These are phyloP conservation scores for Chytridium lagenaria DNA, from an alignment of 371 early-diverging fungal species.

Conservation along the genomic window DNA sequence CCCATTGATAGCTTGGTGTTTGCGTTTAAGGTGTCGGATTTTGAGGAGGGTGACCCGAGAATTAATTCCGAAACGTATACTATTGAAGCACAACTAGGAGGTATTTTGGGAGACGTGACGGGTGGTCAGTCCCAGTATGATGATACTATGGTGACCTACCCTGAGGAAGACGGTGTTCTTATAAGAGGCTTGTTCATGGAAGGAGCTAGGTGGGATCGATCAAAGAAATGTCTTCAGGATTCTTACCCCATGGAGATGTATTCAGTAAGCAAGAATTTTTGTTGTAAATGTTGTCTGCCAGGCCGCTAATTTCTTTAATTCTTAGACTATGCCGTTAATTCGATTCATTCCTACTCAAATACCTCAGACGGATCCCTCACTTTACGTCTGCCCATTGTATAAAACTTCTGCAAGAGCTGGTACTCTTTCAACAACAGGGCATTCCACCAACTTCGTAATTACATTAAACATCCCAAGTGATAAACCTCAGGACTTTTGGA, in stretches of 20 bases:
- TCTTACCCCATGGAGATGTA: conserved; percentile 57
- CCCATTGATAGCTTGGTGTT: conserved; percentile 55
- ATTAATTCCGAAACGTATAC: conserved; percentile 29
- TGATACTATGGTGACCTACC: conserved; percentile 3
- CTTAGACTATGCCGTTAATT: conserved; percentile 53
- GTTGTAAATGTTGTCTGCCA: no score
- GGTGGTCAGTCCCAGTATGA: background rate
- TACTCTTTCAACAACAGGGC: conserved; percentile 56
- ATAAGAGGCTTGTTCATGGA: conserved; percentile 55
- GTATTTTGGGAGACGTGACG: conserved; percentile 14
- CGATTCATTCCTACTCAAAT: conserved; percentile 52
- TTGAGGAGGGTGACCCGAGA: conserved; percentile 37
- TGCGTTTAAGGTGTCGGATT: conserved; percentile 42
- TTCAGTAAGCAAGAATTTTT: conserved; percentile 46
- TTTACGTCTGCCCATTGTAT: conserved; percentile 55
- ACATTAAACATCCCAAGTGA: conserved; percentile 48
- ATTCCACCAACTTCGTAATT: conserved; percentile 58
- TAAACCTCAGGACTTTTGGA: conserved; percentile 51
- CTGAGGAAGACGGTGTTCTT: conserved; percentile 50
- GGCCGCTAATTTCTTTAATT: no score
- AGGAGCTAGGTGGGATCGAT: conserved; percentile 55
- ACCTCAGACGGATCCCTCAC: conserved; percentile 34
- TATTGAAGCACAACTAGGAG: background rate
- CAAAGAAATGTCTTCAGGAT: conserved; percentile 46
- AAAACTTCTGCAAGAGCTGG: conserved; percentile 57